These are phyloP conservation scores for Hevea brasiliensis DNA, from an alignment of 345 rosid species.

Conservation along the genomic window DNA sequence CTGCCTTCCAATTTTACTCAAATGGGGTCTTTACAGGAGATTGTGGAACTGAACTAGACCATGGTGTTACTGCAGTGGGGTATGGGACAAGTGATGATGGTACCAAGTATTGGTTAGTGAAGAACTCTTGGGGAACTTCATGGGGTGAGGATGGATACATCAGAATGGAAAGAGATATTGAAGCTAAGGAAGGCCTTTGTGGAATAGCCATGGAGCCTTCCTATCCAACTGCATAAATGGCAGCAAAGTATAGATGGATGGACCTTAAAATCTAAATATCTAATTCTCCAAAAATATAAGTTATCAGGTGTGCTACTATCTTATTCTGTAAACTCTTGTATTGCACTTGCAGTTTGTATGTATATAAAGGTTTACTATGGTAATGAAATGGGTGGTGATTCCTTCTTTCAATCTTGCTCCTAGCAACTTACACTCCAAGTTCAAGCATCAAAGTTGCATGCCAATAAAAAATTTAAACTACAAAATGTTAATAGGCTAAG, in stretches of 20 bases:
- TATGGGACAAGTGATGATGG: constrained; percentile 12
- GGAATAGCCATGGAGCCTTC: constrained; percentile 31
- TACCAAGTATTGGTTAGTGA: constrained; percentile 19
- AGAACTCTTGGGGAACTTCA: constrained; percentile 27
- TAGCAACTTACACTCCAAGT: too few species aligned
- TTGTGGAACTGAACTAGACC: constrained; percentile 22
- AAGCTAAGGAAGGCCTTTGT: constrained; percentile 20
- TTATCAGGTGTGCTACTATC: too few species aligned
- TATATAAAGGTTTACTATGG: too few species aligned
- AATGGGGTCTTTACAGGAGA: constrained; percentile 22
- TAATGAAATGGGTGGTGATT: too few species aligned
- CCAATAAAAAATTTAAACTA: too few species aligned
- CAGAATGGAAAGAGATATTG: constrained; percentile 17
- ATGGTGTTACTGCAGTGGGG: constrained; percentile 26
- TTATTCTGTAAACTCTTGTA: too few species aligned
- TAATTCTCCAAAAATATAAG: too few species aligned
- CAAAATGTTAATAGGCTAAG: too few species aligned
- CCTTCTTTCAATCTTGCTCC: too few species aligned
- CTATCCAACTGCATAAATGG: constrained; percentile 19
- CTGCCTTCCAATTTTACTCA: constrained; percentile 18
- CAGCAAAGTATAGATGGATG: background rate
- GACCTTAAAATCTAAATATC: too few species aligned
- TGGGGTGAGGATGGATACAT: constrained; percentile 25
- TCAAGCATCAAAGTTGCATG: too few species aligned
- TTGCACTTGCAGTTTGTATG: too few species aligned